Percentiles rank a stretch among this genome's conserved stretches.
These are phyloP conservation scores for Tephrocybe sp. DNA, from an alignment of 768 basidiomycete species.

Conservation along the genomic window DNA sequence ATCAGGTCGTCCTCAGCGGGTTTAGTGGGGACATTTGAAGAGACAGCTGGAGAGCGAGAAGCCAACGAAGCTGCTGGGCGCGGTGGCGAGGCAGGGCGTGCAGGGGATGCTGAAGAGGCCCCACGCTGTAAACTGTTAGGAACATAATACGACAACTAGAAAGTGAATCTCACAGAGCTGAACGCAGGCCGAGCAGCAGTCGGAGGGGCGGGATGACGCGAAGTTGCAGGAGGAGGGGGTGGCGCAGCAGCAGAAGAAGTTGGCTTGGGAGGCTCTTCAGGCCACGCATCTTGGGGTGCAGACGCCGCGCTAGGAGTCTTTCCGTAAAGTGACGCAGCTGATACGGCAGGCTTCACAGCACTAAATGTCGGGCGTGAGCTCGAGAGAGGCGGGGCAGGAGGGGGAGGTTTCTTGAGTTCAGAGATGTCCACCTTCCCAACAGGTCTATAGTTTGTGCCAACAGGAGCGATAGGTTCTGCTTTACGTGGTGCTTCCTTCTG, in stretches of 20 bases:
- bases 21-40: slow-evolving; percentile 57
- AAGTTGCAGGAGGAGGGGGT: slow-evolving; percentile 29
- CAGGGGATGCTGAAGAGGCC: slow-evolving; percentile 9
- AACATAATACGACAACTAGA: background rate
- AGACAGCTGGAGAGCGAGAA: slow-evolving; percentile 31
- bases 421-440: slow-evolving; percentile 72
- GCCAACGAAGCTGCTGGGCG: slow-evolving; percentile 14
- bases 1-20: slow-evolving; percentile 81
- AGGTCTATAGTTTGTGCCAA: slow-evolving; percentile 74
- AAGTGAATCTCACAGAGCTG: slow-evolving; percentile 26
- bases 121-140: slow-evolving; percentile 13
- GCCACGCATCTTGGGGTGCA: slow-evolving; percentile 60
- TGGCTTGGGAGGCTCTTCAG: slow-evolving; percentile 39
- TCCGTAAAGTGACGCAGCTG: slow-evolving; percentile 43
- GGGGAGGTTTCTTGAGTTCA: slow-evolving; percentile 45
- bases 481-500: slow-evolving; percentile 76
- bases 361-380: slow-evolving; percentile 49
- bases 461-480: slow-evolving; percentile 78
- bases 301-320: slow-evolving; percentile 32
- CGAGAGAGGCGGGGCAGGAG: slow-evolving; percentile 36
- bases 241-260: slow-evolving; percentile 29
- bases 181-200: slow-evolving; percentile 39
- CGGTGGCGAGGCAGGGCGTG: slow-evolving; percentile 10
- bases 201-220: slow-evolving; percentile 37
- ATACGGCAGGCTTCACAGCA: slow-evolving; percentile 32